phyloP scores from a whole-genome alignment of 2,329 filamentous ascomycete genomes.

The Verticillium isaacii region DNA sequence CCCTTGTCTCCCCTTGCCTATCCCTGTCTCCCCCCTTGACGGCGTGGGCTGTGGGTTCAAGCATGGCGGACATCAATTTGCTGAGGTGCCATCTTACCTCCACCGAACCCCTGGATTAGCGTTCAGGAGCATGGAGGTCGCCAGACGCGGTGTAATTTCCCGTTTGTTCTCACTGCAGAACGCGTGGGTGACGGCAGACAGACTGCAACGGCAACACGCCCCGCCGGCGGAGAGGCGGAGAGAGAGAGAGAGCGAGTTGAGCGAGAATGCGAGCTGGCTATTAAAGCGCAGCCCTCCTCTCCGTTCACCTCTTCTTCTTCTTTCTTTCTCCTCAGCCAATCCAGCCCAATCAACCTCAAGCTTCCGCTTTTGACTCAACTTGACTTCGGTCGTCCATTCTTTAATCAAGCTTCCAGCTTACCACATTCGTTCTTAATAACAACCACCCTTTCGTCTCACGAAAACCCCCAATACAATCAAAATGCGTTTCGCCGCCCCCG shows the following conservation, averaged over 20 bases:
- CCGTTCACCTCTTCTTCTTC: conserved; percentile 17
- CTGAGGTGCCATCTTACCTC: conserved; percentile 9
- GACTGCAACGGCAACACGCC: background rate
- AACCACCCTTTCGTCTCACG: conserved; percentile 21
- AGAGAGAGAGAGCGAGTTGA: conserved; percentile 4
- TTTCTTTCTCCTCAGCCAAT: conserved; percentile 35
- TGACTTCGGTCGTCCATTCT: conserved; percentile 58
- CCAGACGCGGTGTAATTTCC: conserved; percentile 13
- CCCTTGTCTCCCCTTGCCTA: background rate
- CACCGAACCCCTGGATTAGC: conserved; percentile 14
- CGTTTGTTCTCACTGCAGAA: conserved; percentile 1
- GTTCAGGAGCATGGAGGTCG: conserved; percentile 9
- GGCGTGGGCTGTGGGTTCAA: background rate
- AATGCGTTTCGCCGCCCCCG: conserved; percentile 56
- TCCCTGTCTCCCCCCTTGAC: background rate
- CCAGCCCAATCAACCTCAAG: conserved; percentile 23
- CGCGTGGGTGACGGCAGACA: background rate
- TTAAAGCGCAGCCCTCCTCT: conserved; percentile 42
- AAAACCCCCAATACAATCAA: conserved; percentile 32
- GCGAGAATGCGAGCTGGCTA: conserved; percentile 22
- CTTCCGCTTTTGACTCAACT: conserved; percentile 24
- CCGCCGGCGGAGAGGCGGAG: conserved; percentile 3
- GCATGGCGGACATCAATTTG: background rate
- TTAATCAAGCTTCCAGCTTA: conserved; percentile 32
- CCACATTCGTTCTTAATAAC: conserved; percentile 23